Base-by-base conservation (phyloP, 2,329 filamentous ascomycete genomes). In the Fonsecaea monophora region DNA sequence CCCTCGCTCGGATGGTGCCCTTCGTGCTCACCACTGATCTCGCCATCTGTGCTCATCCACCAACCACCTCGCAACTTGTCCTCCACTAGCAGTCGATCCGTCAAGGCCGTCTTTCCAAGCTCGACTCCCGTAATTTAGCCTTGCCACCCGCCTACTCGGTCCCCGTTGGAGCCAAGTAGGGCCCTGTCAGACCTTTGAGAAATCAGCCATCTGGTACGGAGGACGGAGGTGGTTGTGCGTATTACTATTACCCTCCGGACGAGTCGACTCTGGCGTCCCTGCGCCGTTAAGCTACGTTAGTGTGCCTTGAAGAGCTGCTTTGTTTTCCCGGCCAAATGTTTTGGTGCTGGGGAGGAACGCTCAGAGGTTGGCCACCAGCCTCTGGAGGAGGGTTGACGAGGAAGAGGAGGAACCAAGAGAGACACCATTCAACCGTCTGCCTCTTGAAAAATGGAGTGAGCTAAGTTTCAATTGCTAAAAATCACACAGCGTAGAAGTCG, bases 51-150 rank as follows among this genome's bases (percentile, higher is more conserved):
- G 45, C 45, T 18, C 21, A 12, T 61, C 59, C 42, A 34, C 59
- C 59, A 61, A 61, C 59, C 48, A 61, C 13, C 18, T 25, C 45
- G 45, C 25, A 18, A 25, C 21, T 25, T 50, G 21, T 30, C 45
- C 45, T 25, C 45, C 45, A 50, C 45, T 50, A 58, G 8, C 55
- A 58, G 12, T 30, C 55, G 55, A 30, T 35, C 55, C 32, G 32
- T 30, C 25, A n/a, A 58, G 45, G 45, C 45, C 45, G 45, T 30
- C 45, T 30, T 50, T 50, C 34, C 55, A 38, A 48, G 59, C 45
- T 38, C 40, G 50, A 53, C 59, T 53, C 32, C 59, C 59, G 59
- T 61, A 61, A 61, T 61, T 61, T 61, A 61, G 59, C 59, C 59
- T 61, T 48, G n/a, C 45, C 21, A 25, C 15, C 9, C 21, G 30